Conservation (phyloP, 2,329 filamentous ascomycete species). For the Sporothrix luriei region DNA sequence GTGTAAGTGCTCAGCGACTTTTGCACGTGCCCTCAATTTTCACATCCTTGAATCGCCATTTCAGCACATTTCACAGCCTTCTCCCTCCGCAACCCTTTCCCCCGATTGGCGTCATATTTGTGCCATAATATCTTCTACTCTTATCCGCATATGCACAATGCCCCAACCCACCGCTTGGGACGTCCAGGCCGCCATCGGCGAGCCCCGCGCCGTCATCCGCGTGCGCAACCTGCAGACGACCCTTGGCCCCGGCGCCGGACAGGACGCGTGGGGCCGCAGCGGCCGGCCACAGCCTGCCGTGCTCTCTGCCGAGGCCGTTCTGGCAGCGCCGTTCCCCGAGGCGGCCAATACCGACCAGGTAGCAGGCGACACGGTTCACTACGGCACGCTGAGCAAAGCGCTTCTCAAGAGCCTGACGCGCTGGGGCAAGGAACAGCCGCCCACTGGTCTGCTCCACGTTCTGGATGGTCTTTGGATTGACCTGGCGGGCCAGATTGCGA, state of each 20-base stretch:
- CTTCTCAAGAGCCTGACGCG: constrained; percentile 53
- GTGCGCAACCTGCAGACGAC: constrained; percentile 64
- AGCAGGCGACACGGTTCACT: constrained; percentile 72
- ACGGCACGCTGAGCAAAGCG: constrained; percentile 69
- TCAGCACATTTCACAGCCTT: neutral
- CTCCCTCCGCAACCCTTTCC: neutral
- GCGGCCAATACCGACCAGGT: constrained; percentile 64
- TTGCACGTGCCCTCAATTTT: neutral
- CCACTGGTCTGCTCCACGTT: constrained; percentile 39
- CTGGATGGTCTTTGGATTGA: constrained; percentile 45
- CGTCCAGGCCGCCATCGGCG: constrained; percentile 47
- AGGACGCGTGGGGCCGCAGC: constrained; percentile 69
- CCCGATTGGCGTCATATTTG: neutral
- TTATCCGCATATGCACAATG: constrained; percentile 34
- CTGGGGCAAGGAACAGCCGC: constrained; percentile 39
- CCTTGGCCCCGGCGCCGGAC: constrained; percentile 47
- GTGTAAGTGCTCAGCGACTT: constrained; percentile 17
- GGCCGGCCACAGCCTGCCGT: constrained; percentile 63
- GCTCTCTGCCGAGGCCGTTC: constrained; percentile 61
- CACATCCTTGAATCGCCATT: neutral
- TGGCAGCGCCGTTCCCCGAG: constrained; percentile 56
- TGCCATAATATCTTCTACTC: neutral
- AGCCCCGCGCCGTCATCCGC: constrained; percentile 57
- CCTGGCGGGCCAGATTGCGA: constrained; percentile 46
- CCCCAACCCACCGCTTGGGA: constrained; percentile 45